Percentiles rank a stretch among this genome's conserved stretches.
Conservation (phyloP, 2,329 filamentous ascomycete genomes). For the Gaeumannomyces tritici region DNA sequence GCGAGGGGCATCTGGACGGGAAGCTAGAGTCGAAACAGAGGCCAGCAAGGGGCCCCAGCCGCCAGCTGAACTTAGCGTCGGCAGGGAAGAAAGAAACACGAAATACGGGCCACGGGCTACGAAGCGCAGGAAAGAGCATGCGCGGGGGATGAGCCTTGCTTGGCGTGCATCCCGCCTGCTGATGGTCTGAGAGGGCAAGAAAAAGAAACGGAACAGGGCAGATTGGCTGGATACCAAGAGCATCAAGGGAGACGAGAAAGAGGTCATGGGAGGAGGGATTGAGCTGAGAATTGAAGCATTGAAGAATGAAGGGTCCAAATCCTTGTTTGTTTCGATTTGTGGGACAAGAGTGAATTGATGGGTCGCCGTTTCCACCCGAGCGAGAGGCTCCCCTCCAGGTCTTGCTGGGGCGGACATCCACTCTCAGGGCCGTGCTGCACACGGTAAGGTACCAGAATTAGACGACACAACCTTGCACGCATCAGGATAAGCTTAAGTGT, state of each 20-base stretch:
- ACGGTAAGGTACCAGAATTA: background rate
- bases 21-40: background rate
- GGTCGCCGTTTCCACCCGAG: background rate
- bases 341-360: background rate
- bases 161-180: too few relatives aligned
- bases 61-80: background rate
- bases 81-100: background rate
- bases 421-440: background rate
- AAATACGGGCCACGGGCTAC: too few relatives aligned
- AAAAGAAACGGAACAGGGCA: too few relatives aligned
- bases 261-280: too few relatives aligned
- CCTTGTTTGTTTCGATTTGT: too few relatives aligned
- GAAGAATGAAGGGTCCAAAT: too few relatives aligned
- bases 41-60: background rate
- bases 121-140: too few relatives aligned
- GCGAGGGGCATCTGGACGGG: background rate
- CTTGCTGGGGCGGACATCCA: too few relatives aligned
- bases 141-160: too few relatives aligned
- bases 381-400: background rate
- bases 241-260: too few relatives aligned
- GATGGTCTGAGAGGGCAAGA: too few relatives aligned
- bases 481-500: background rate
- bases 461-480: background rate
- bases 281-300: background rate
- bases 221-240: too few relatives aligned